A percentile compares a stretch with the other conserved stretches of the same genome.
Evolutionary conservation across 176 grass and related monocot genomes (phyloP).

Genomic region (Sorghum bicolor): DNA sequence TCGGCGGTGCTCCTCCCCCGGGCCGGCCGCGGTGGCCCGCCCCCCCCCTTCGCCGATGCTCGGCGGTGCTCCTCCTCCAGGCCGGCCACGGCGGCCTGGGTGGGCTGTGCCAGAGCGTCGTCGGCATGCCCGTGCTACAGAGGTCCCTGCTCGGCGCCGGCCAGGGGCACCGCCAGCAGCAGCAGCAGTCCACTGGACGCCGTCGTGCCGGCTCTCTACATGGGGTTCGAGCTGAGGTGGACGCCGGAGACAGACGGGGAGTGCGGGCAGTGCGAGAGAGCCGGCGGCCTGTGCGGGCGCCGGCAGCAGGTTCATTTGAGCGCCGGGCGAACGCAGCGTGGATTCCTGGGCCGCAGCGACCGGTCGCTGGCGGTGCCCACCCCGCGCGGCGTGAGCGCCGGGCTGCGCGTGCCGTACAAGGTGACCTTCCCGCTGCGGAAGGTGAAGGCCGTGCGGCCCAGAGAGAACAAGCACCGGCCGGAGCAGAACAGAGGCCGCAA

Average conservation of each 20-base stretch:
- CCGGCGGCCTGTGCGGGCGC: slow-evolving; percentile 36
- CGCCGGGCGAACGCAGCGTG: too few relatives aligned
- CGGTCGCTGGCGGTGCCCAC: slow-evolving; percentile 44
- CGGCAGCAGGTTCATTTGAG: background rate
- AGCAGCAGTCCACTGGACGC: slow-evolving; percentile 42
- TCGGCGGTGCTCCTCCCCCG: too few relatives aligned
- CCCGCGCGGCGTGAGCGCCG: slow-evolving; percentile 30
- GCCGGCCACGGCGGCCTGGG: too few relatives aligned
- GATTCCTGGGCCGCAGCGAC: slow-evolving; percentile 80
- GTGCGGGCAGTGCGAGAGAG: slow-evolving; percentile 34
- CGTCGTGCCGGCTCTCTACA: slow-evolving; percentile 38
- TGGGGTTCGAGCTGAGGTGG: slow-evolving; percentile 55
- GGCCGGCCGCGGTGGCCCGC: too few relatives aligned
- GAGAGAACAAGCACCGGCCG: slow-evolving; percentile 73
- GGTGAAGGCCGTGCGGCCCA: slow-evolving; percentile 43
- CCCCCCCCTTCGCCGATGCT: too few relatives aligned
- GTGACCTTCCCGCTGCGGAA: slow-evolving; percentile 69
- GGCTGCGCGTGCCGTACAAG: slow-evolving; percentile 67
- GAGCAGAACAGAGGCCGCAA: too few relatives aligned
- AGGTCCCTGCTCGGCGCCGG: slow-evolving; percentile 21
- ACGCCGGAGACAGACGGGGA: slow-evolving; percentile 2
- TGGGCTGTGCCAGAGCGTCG: slow-evolving; percentile 29
- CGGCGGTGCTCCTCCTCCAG: too few relatives aligned
- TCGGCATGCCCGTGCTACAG: slow-evolving; percentile 40
- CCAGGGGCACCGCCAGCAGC: background rate